Base-by-base conservation (phyloP, 2,329 filamentous ascomycete species). In the Fusarium hainanense region DNA sequence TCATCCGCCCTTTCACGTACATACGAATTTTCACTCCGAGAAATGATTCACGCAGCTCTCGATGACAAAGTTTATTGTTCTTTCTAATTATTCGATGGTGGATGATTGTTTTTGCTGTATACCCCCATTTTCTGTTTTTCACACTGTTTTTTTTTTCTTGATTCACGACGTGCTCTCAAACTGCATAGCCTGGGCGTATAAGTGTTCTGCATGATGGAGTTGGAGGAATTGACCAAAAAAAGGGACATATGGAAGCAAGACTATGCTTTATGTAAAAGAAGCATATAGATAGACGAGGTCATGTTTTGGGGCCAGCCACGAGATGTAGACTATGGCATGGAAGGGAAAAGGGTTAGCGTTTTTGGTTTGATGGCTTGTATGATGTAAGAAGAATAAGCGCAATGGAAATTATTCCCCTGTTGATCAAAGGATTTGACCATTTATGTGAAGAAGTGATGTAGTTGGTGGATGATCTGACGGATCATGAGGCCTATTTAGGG, bases 181-280 rank as follows among this genome's bases (percentile, higher is more conserved):
- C 54, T 71, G 73, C 73, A 75, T 77, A 73, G 73, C 73, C 52
- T 37, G 56, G 75, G 75, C 70, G 74, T 76, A 54, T 62, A 59
- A 52, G 66, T 58, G 52, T 74, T 67, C 46, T 66, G 51, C 58
- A 67, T 70, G 56, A 69, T 55, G 70, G 71, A 72, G 61, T 72
- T 75, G 59, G 51, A 47, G 54, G 54, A 47, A 5, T 12, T 21
- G 30, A 55, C 12, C 41, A 47, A 56, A 58, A 64, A 64, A 55
- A 55, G 28, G 34, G 41, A 20, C 40, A 20, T n/a, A 37, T 37
- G 10, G 37, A 32, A 27, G 43, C 28, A 27, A 20, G 23, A 37
- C 34, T 50, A 55, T 56, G 60, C 49, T 30, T 37, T 20, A 25
- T 27, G 34, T 40, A 21, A 21, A 56, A 28, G 42, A 27, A 34